Conservation (phyloP, 169 alveolate genomes). For the Eimeria maxima region DNA sequence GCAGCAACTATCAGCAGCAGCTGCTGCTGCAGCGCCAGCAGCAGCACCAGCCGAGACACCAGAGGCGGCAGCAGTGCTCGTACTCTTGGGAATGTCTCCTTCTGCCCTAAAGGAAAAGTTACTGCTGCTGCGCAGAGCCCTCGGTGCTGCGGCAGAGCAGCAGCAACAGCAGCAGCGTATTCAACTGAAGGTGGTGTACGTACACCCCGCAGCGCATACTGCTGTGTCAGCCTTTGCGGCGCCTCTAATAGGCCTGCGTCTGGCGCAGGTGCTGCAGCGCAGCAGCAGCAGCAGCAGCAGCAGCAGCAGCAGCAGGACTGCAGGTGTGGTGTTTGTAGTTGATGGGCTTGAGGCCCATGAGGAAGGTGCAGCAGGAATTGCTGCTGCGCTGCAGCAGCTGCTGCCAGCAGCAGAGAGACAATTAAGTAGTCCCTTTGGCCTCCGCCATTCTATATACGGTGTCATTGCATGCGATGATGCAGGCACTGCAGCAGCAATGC, state of each 20-base stretch:
- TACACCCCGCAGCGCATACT: not conserved
- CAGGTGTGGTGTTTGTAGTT: not conserved
- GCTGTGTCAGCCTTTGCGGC: conserved; percentile 32
- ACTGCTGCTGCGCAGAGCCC: too few species aligned
- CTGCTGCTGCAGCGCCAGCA: too few species aligned
- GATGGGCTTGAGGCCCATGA: conserved; percentile 13
- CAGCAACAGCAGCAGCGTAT: too few species aligned
- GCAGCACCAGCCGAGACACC: too few species aligned
- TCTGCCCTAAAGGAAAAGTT: too few species aligned
- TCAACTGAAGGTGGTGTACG: conserved; percentile 42
- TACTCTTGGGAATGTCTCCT: too few species aligned
- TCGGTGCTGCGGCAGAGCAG: too few species aligned
- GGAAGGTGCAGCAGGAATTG: conserved; percentile 33
- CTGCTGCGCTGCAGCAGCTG: conserved; percentile 35
- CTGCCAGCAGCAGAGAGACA: conserved; percentile 26
- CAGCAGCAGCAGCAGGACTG: conserved; percentile 11
- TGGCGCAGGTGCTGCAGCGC: conserved; percentile 61
- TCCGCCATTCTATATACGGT: conserved; percentile 21
- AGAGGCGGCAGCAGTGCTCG: too few species aligned
- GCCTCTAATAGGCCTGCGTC: conserved; percentile 50
- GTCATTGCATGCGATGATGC: conserved; percentile 14
- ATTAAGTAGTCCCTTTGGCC: not conserved
- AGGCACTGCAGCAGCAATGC: not conserved
- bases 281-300: conserved; percentile 28
- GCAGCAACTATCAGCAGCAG: too few species aligned